Evolutionary conservation across 495 filamentous ascomycete genomes (phyloP).

Genomic region (Trichodelitschia bisporula): DNA sequence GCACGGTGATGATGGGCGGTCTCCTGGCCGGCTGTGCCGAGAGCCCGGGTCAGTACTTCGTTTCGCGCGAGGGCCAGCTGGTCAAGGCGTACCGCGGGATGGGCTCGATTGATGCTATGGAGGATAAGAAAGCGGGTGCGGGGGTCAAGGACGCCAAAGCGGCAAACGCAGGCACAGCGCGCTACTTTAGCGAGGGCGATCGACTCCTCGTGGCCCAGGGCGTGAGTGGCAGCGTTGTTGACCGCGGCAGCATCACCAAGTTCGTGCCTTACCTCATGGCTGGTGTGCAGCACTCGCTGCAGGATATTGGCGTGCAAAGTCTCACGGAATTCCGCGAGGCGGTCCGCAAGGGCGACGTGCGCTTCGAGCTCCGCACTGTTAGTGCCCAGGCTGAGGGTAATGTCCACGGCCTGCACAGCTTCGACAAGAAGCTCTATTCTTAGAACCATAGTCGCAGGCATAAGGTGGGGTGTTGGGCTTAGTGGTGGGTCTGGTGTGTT

Average conservation of each 20-base stretch:
- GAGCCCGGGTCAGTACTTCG: slow-evolving; percentile 89
- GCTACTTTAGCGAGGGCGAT: slow-evolving; percentile 96
- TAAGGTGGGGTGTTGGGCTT: not conserved
- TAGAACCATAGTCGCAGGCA: too few species aligned
- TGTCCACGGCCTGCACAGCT: slow-evolving; percentile 88
- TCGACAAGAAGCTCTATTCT: slow-evolving; percentile 97
- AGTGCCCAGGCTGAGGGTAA: slow-evolving; percentile 90
- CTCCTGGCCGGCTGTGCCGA: slow-evolving; percentile 92
- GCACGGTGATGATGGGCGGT: slow-evolving; percentile 98
- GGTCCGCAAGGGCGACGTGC: slow-evolving; percentile 50
- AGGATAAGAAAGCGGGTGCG: slow-evolving; percentile 76
- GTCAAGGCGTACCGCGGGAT: slow-evolving; percentile 99
- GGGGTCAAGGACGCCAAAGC: slow-evolving; percentile 46
- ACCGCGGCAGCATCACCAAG: slow-evolving; percentile 63
- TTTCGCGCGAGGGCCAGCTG: slow-evolving; percentile 82
- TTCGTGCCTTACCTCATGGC: slow-evolving; percentile 90
- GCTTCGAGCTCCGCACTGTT: slow-evolving; percentile 84
- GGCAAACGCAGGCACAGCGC: slow-evolving; percentile 85
- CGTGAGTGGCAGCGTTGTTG: slow-evolving; percentile 52
- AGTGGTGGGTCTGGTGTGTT: too few species aligned
- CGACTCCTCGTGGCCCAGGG: slow-evolving; percentile 88
- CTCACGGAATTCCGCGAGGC: slow-evolving; percentile 48
- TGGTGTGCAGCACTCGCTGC: slow-evolving; percentile 87
- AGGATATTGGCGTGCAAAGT: slow-evolving; percentile 76
- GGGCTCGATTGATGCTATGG: slow-evolving; percentile 97